Conservation (phyloP, 2,329 filamentous ascomycete species). For the Colletotrichum shisoi region DNA sequence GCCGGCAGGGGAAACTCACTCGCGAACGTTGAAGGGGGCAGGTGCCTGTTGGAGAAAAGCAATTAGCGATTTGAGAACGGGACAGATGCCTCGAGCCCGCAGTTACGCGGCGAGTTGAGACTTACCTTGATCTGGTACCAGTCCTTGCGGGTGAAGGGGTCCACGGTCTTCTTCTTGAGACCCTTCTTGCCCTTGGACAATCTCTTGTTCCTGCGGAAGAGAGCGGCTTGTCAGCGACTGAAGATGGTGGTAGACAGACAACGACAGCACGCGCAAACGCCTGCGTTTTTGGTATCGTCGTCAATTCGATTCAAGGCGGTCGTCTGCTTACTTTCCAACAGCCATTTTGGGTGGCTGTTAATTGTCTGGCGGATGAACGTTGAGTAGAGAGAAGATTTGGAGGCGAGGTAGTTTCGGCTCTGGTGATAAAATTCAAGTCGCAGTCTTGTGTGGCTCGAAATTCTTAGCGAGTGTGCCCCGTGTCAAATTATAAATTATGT, state of each 20-base stretch:
- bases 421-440: conserved; percentile 46
- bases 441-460: conserved; percentile 44
- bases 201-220: conserved; percentile 87
- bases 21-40: conserved; percentile 92
- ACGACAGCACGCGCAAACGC: not conserved
- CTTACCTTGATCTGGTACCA: conserved; percentile 96
- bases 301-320: not conserved
- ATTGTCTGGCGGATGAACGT: conserved; percentile 55
- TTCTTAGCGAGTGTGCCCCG: conserved; percentile 41
- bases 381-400: conserved; percentile 54
- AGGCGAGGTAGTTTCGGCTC: conserved; percentile 48
- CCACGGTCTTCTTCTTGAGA: conserved; percentile 98
- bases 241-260: conserved; percentile 32
- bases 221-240: conserved; percentile 42
- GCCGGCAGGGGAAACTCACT: conserved; percentile 70
- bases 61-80: conserved; percentile 42
- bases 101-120: conserved; percentile 36
- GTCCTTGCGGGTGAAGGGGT: conserved; percentile 98
- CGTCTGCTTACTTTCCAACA: conserved; percentile 64
- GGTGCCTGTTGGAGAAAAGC: conserved; percentile 69
- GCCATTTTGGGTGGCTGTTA: conserved; percentile 63
- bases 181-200: conserved; percentile 99
- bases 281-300: not conserved
- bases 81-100: conserved; percentile 19
- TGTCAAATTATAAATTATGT: conserved; percentile 29